Percentiles rank a stretch among this genome's conserved stretches.
Evolutionary conservation across 441 rosid genomes (phyloP).

Genomic region (Adansonia rubrostipa): DNA sequence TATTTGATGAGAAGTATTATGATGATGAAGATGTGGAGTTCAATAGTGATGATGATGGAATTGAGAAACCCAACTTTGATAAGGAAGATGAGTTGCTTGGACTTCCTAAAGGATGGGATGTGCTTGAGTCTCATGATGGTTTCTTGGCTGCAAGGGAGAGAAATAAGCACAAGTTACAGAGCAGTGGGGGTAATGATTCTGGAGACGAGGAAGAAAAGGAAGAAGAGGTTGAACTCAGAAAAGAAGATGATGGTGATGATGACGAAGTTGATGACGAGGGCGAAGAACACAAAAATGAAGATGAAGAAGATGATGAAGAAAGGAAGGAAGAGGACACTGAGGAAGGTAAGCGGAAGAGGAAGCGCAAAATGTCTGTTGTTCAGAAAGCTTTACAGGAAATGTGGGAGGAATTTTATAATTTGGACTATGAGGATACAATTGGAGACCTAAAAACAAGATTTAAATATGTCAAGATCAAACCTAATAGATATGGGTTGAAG

Average conservation of each 20-base stretch:
- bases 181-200: constrained; percentile 29
- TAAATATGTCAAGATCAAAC: constrained; percentile 72
- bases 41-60: constrained; percentile 47
- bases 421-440: constrained; percentile 89
- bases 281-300: constrained; percentile 10
- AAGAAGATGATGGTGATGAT: constrained; percentile 28
- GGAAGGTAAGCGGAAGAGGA: constrained; percentile 72
- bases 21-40: constrained; percentile 60
- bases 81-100: constrained; percentile 90
- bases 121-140: constrained; percentile 53
- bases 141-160: constrained; percentile 72
- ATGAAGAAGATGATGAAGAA: constrained; percentile 23
- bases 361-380: constrained; percentile 64
- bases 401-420: constrained; percentile 88
- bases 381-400: constrained; percentile 72
- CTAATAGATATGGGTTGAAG: constrained; percentile 65
- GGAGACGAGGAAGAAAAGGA: constrained; percentile 14
- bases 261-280: constrained; percentile 12
- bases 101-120: constrained; percentile 75
- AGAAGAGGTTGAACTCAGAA: constrained; percentile 25
- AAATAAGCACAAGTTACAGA: constrained; percentile 45
- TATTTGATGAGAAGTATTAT: constrained; percentile 64
- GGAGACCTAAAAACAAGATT: constrained; percentile 92
- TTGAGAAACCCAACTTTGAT: constrained; percentile 79
- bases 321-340: constrained; percentile 39